Evolutionary conservation across 202 grass and related monocot genomes (phyloP).

Genomic region (Zoysia matrella): DNA sequence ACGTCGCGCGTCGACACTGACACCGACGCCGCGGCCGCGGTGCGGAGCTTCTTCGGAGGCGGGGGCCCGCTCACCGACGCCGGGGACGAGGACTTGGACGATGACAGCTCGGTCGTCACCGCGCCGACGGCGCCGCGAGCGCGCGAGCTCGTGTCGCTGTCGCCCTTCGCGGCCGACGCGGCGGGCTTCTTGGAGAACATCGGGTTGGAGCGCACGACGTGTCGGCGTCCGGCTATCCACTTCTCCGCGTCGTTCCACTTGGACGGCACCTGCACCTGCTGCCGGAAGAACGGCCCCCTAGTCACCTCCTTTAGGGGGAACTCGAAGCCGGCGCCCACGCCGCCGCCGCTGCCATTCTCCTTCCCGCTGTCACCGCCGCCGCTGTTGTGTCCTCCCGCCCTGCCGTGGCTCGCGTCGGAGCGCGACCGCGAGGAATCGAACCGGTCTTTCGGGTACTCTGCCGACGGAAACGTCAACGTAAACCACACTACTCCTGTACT

Average conservation of each 20-base stretch:
- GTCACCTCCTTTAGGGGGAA: no score
- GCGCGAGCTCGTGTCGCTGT: not conserved
- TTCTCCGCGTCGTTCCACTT: constrained; percentile 76
- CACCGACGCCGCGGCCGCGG: not conserved
- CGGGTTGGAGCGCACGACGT: constrained; percentile 78
- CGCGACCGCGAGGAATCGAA: no score
- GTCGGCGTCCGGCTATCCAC: constrained; percentile 70
- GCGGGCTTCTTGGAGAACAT: constrained; percentile 68
- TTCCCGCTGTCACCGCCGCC: no score
- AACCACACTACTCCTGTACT: no score
- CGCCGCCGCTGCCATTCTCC: no score
- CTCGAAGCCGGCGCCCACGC: no score
- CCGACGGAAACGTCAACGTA: no score
- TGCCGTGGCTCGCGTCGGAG: no score
- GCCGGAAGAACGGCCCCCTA: no score
- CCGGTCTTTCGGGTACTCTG: no score
- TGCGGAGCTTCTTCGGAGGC: constrained; percentile 36
- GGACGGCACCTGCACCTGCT: no score
- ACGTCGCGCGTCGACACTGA: constrained; percentile 86
- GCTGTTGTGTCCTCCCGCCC: no score
- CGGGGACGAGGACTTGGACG: constrained; percentile 31
- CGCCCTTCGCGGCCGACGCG: not conserved
- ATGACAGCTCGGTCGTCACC: constrained; percentile 39
- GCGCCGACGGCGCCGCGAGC: not conserved
- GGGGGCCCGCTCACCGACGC: constrained; percentile 38